A percentile compares a stretch with the other conserved stretches of the same genome.
Evolutionary conservation across 495 filamentous ascomycete genomes (phyloP).

Genomic region (Cladorrhinum samala): DNA sequence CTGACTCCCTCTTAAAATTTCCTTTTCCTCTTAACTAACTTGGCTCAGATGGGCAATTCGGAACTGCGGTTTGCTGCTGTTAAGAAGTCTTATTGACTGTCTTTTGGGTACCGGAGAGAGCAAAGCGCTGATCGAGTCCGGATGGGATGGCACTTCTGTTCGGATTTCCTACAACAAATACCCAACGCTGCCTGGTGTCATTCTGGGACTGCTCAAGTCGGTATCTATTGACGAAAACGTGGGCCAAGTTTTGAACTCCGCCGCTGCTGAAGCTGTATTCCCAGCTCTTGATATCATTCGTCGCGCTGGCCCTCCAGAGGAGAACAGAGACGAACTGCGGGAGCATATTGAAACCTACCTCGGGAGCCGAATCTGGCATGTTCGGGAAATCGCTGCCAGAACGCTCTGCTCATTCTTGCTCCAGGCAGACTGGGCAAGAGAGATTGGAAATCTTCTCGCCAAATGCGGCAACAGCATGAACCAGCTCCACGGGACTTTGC

Average conservation of each 20-base stretch:
- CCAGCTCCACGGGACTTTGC: constrained; percentile 59
- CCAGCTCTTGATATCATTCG: constrained; percentile 81
- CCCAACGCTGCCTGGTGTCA: constrained; percentile 58
- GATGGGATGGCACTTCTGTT: constrained; percentile 45
- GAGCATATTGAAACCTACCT: constrained; percentile 50
- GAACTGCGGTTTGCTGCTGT: constrained; percentile 85
- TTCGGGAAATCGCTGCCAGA: constrained; percentile 83
- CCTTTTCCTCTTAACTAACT: constrained; percentile 12
- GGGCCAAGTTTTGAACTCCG: constrained; percentile 25
- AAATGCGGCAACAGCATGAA: constrained; percentile 14
- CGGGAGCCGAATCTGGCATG: constrained; percentile 74
- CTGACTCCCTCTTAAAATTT: not conserved
- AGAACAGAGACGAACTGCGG: constrained; percentile 38
- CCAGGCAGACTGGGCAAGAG: constrained; percentile 42
- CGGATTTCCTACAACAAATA: constrained; percentile 65
- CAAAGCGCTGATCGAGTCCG: constrained; percentile 42
- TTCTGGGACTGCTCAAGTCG: constrained; percentile 57
- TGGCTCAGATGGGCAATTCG: constrained; percentile 77
- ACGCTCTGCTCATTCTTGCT: constrained; percentile 64
- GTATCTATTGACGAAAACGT: constrained; percentile 28
- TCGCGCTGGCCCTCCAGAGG: constrained; percentile 51
- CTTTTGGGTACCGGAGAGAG: constrained; percentile 62
- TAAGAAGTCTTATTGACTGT: constrained; percentile 72
- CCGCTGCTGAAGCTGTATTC: constrained; percentile 68
- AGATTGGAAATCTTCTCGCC: constrained; percentile 44